Conservation (phyloP, 2,329 filamentous ascomycete genomes). For the Aspergillus carbonarius region DNA sequence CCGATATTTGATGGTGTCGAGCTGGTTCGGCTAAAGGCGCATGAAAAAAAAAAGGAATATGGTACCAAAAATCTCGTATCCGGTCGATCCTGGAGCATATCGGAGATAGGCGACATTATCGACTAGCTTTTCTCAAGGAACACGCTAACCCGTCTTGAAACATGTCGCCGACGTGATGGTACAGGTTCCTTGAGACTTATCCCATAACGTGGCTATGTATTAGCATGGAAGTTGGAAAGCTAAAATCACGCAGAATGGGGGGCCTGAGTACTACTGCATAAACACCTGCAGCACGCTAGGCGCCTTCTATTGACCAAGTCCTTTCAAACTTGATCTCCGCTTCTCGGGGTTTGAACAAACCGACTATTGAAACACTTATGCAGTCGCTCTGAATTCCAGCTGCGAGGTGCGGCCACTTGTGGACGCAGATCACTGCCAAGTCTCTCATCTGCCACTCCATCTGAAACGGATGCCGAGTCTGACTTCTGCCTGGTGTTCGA, state of each 20-base stretch:
- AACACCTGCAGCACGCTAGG: no score
- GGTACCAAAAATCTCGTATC: no score
- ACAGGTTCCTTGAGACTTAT: not conserved
- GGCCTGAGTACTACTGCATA: no score
- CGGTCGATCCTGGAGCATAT: no score
- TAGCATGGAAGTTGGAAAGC: not conserved
- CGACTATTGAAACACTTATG: not conserved
- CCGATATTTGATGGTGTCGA: no score
- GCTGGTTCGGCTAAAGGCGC: no score
- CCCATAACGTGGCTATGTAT: not conserved
- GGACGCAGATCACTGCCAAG: not conserved
- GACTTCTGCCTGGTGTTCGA: not conserved
- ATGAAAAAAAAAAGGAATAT: no score
- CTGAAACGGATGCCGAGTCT: not conserved
- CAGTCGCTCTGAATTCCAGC: not conserved
- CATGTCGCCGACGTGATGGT: no score
- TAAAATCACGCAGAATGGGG: not conserved
- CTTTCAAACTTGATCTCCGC: not conserved
- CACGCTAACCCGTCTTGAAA: no score
- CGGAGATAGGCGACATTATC: no score
- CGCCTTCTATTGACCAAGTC: no score
- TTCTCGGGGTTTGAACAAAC: not conserved
- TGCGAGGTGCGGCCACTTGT: not conserved
- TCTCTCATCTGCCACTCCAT: not conserved
- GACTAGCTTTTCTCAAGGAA: no score